Base-by-base conservation (phyloP, 1,284 basidiomycete genomes). In the Ustilago esculenta region DNA sequence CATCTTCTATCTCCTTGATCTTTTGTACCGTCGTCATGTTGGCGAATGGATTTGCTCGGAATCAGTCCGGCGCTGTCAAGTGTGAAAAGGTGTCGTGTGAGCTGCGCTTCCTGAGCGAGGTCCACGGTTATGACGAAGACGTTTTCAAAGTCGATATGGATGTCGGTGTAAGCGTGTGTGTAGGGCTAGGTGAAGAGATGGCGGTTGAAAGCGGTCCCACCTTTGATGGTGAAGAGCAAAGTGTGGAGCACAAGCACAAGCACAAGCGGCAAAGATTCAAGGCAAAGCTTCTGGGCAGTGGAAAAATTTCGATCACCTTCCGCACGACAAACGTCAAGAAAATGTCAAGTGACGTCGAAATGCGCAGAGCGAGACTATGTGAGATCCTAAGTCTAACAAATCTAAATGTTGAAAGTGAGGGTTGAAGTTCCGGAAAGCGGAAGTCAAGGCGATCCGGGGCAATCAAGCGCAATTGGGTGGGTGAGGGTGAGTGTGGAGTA, bases 1-100 rank as follows among this genome's bases (percentile, higher is more conserved):
- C 78, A 76, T 80, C 78, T 64, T 81, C 79, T 56, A 81, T 75
- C 60, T 81, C 79, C 44, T 79, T 79, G 73, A 81, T 81, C 60
- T 71, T 72, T 56, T 77, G 75, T 3, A 80, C 73, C 46, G 73
- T 75, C 59, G 75, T 74, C 68, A 72, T 72, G 25, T 29, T 72
- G 47, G 57, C 11, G 17, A 14, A 6, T 6, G 36, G 1, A 5
- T 21, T 33, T 44, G 61, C 61, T 45, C 55, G 54, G 55, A 58
- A 32, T 58, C 61, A 50, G 46, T 57, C 61, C 54, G 61, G 55
- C 55, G 18, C 41, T 23, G 47, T 34, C 23, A 36, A 36, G 34
- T 17, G 39, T 33, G 34, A 29, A n/a, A n/a, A n/a, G n/a, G 44
- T 27, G 20, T 10, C 17, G 24, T 43, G 29, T 1, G 5, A 9